Base-by-base conservation (phyloP, 306 rosid species). In the Hippophae rhamnoides region DNA sequence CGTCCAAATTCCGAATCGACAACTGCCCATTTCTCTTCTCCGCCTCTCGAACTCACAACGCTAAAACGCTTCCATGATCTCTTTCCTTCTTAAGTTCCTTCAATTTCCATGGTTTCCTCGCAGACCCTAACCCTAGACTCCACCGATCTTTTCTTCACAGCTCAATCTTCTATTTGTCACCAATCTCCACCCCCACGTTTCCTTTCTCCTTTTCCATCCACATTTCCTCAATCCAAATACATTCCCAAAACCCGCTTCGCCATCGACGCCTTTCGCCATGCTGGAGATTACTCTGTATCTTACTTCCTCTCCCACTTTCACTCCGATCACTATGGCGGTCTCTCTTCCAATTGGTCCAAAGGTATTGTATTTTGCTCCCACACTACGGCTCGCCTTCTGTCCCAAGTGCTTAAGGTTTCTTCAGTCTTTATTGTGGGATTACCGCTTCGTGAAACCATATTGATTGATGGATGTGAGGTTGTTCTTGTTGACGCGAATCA, bases 261-360 rank as follows among this genome's bases (percentile, higher is more conserved):
- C 48, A 72, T 90, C 61, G 97, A 90, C 66, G 90, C 94, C 3
- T 90, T 90, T 74, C 85, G 89, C 64, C 27, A 72, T 53, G 74
- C 94, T 43, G 84, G 79, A 43, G 70, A 68, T 31, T 73, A 50
- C 74, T 84, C 89, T 57, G 65, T 76, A 60, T 67, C 95, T 48
- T 87, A 86, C 83, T 90, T 90, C 78, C 97, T 90, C 58, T 82
- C 97, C 64, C 95, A 90, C 61, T 90, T 87, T 78, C 97, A 90
- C 80, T 86, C 90, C 55, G 97, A 90, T 41, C 97, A 87, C 81
- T 90, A 90, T 73, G 5, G 73, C 45, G 94, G 90, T 44, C 97
- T 90, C 76, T 49, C 82, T 70, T 40, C 82, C 60, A 58, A 54
- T 56, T 90, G 97, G 97, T 77, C 78, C 48, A 74, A 53, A 66